phyloP scores from a whole-genome alignment of 2,329 filamentous ascomycete species.

The Fusarium euwallaceae region DNA sequence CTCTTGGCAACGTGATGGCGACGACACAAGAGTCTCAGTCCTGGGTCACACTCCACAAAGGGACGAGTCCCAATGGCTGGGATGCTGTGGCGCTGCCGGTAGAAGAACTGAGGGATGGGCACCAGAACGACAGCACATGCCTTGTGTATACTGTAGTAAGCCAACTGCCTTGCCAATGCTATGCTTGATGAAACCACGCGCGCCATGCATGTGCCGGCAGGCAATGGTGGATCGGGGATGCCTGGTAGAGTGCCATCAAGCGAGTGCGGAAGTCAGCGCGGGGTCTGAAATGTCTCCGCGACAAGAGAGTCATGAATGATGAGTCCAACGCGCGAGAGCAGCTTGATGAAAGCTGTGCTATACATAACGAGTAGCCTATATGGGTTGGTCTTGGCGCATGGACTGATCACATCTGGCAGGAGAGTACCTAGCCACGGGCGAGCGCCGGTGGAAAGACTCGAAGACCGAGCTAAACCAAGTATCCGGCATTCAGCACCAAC shows the following conservation, averaged over 20 bases:
- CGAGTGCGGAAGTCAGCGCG: conserved; percentile 30
- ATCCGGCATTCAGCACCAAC: conserved; percentile 12
- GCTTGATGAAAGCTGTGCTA: conserved; percentile 15
- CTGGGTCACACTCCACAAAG: conserved; percentile 1
- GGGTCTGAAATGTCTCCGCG: conserved; percentile 23
- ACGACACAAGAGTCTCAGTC: conserved; percentile 6
- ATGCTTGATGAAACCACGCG: conserved; percentile 30
- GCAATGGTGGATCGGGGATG: conserved; percentile 37
- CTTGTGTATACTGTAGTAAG: conserved; percentile 20
- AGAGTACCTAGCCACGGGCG: conserved; percentile 15
- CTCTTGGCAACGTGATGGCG: conserved; percentile 21
- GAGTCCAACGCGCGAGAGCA: conserved; percentile 13
- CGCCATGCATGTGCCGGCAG: conserved; percentile 45
- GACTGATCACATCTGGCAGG: conserved; percentile 9
- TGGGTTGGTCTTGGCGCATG: conserved; percentile 18
- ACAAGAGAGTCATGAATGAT: conserved; percentile 17
- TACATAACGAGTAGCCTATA: conserved; percentile 24
- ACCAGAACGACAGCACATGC: conserved; percentile 30
- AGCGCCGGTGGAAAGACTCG: conserved; percentile 6
- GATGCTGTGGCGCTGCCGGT: conserved; percentile 22
- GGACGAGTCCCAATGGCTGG: conserved; percentile 5
- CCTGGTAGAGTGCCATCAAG: conserved; percentile 33
- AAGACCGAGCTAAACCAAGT: conserved; percentile 13
- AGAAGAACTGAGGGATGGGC: conserved; percentile 34
- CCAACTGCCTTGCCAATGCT: conserved; percentile 30